Base-by-base conservation (phyloP, 1,284 basidiomycete genomes). In the Pholiota adiposa region DNA sequence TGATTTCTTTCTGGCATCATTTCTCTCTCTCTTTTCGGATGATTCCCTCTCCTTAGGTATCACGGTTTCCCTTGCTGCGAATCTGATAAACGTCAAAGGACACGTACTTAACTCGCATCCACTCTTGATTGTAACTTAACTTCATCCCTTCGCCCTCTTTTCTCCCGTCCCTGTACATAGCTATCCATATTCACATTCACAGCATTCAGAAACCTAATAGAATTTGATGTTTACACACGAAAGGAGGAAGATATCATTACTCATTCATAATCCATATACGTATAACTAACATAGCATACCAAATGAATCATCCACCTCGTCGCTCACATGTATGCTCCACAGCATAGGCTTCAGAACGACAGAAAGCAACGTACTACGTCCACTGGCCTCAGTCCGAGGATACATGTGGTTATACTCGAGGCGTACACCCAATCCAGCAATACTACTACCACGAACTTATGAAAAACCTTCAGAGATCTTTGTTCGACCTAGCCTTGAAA, bases 91-190 rank as follows among this genome's bases (percentile, higher is more conserved):
- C 56, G 54, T 59, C 57, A 54, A 61, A 48, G 64, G 65, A 65
- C 67, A 62, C 65, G 65, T 65, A 67, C 58, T 64, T 64, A 66
- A 58, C 52, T 60, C 54, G 51, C 58, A 54, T 60, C 33, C 59
- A 52, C 51, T 61, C 60, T 63, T 64, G 60, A 56, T 59, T 67
- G 62, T 68, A 65, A 65, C 49, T 64, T 64, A 65, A 62, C 58
- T 54, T 44, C 56, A 53, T 51, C 50, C 29, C 31, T 49, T 27
- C 59, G 46, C 50, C 54, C 23, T 55, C 40, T 43, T 54, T 54
- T 44, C 40, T 56, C 44, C 41, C 56, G 56, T 58, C 56, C 18
- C 49, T 53, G 50, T 62, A 60, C 55, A 60, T 63, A 55, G 50
- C 54, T 65, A 63, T 57, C 49, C 40, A 57, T 33, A 38, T 14